Base-by-base conservation (phyloP, 2,329 filamentous ascomycete species). In the Penicillium sp. region DNA sequence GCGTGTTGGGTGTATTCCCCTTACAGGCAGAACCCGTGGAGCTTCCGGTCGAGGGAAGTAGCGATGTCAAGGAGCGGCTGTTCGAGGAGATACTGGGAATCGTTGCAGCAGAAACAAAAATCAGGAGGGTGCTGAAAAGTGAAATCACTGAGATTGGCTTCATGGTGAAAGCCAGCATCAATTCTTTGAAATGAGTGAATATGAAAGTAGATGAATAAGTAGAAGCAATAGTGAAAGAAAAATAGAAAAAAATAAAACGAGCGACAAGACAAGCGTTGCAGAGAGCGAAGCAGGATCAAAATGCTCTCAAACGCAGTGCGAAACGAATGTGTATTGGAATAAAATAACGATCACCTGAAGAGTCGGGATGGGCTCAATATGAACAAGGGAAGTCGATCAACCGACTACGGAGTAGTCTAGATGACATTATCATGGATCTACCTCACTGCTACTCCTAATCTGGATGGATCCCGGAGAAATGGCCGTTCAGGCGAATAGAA, bases 1-100 rank as follows among this genome's bases (percentile, higher is more conserved):
- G 40, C 11, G 40, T 54, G 10, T 9, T 42, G 10, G 58, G 26
- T 6, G 55, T 58, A 16, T 62, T 62, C 3, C 58, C 58, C 24
- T 26, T 10, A 14, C 39, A 43, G 7, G 39, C 39, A 8, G 6
- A 5, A 14, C 11, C 4, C 4, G 3, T 11, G 5, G 37, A 40
- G 19, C 11, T 14, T 28, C n/a, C 23, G 23, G 14, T 2, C 9
- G 37, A 43, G 14, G 39, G 23, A 16, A 28, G 7, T 5, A 28
- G 5, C 13, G 21, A 43, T 28, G 13, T 6, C 39, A 28, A 16
- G 14, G 39, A 26, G 1, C 8, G 21, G 39, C 5, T 8, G 9
- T 18, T 26, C 23, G n/a, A 43, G 14, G 13, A 10, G 24, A 2
- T 11, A 3, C 14, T 19, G 21, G 23, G 23, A 28, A 43, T 43